These are phyloP conservation scores for Xylogone sp. DNA, from an alignment of 2,329 filamentous ascomycete genomes.

Conservation along the genomic window DNA sequence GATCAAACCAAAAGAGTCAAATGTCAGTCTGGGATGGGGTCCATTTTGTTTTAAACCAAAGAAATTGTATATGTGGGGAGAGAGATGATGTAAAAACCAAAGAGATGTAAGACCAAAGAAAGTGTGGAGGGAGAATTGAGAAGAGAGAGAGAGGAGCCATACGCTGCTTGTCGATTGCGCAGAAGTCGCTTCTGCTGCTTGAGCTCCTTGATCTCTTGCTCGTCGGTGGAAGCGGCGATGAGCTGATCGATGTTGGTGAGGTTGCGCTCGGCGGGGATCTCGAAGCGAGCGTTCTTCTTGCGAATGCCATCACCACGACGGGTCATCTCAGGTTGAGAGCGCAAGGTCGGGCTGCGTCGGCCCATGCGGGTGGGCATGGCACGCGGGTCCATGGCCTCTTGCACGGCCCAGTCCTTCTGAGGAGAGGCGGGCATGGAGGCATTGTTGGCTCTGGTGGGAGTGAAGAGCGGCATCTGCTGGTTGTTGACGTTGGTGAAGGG, in stretches of 20 bases:
- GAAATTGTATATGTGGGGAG: slow-evolving; percentile 10
- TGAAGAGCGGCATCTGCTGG: slow-evolving; percentile 52
- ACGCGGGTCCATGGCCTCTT: slow-evolving; percentile 43
- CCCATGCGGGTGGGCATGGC: slow-evolving; percentile 57
- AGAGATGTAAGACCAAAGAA: slow-evolving; percentile 6
- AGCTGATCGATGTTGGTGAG: slow-evolving; percentile 92
- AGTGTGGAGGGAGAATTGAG: too few relatives aligned
- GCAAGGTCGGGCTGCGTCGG: slow-evolving; percentile 62
- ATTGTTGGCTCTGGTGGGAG: slow-evolving; percentile 41
- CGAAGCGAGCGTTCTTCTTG: slow-evolving; percentile 98
- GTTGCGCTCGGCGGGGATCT: slow-evolving; percentile 91
- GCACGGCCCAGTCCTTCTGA: slow-evolving; percentile 54
- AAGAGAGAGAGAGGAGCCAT: slow-evolving; percentile 40
- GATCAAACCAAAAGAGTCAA: neutral
- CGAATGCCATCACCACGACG: slow-evolving; percentile 59
- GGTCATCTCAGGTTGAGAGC: slow-evolving; percentile 70
- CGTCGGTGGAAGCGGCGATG: slow-evolving; percentile 82
- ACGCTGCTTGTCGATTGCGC: slow-evolving; percentile 95
- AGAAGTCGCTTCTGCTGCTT: slow-evolving; percentile 97
- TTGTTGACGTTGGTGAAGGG: slow-evolving; percentile 51
- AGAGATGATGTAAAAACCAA: slow-evolving; percentile 4
- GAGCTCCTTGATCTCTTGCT: slow-evolving; percentile 93
- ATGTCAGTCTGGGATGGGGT: neutral
- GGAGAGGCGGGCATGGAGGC: slow-evolving; percentile 51
- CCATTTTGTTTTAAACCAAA: neutral